Evolutionary conservation across 768 basidiomycete species (phyloP), one percentile per base, ranked within the genome.

Genomic region (Daedalea quercina): DNA sequence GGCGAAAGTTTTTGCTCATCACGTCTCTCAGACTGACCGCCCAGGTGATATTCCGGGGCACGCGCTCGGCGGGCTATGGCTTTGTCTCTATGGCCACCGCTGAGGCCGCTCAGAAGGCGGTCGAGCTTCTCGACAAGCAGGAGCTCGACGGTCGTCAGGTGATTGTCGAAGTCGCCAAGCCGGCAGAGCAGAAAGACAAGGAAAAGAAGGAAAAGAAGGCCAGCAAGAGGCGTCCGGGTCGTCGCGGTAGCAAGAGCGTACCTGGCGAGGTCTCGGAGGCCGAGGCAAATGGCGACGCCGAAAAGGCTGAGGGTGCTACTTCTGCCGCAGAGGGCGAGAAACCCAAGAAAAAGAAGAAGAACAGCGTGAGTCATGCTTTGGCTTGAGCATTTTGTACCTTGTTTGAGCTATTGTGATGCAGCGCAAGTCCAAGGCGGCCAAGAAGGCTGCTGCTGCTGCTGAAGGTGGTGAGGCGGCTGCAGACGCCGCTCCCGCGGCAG

Each of bases 141-240:
- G 87, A 92, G 73, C 87, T 95, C 71, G 87, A 92, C 60, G 88
- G 87, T 60, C 90, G 93, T 70, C 75, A 73, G 69, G 84, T 95
- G 67, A 87, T 93, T 73, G 78, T 94, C 73, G 90, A 95, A 80
- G 75, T 93, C 69, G 93, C 93, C 68, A 94, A 92, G 76, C 92
- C 91, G 57, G 76, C 84, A 54, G 89, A 90, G 60, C 83, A 88
- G 73, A 94, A 93, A 73, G 85, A 88, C 74, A 77, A 78, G 69
- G 87, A 87, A 65, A 85, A 77, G 70, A 89, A 79, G 73, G 86
- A 88, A 72, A 87, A 75, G 71, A 85, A 74, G 73, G 68, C 81
- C 44, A 53, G 56, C 60, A 89, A 83, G 80, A 84, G 87, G 75
- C 80, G 83, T 73, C 81, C 85, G 61, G 84, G 88, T 72, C 85